phyloP scores from a whole-genome alignment of 129 eudicot species.

The Lactuca saligna region DNA sequence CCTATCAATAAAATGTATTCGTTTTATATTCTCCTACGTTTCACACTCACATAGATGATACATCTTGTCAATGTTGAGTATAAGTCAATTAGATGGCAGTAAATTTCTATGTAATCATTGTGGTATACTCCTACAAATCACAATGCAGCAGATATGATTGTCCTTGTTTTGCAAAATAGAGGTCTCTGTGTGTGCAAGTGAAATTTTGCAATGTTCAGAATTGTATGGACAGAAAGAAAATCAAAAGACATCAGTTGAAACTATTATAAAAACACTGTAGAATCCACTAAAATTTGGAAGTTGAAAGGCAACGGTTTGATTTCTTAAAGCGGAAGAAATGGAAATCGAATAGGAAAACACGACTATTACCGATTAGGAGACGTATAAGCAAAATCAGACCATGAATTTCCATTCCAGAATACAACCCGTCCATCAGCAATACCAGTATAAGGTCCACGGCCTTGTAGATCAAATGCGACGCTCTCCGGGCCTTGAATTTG shows the following conservation, averaged over 20 bases:
- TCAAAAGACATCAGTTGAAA: neutral
- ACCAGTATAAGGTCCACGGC: conserved; percentile 86
- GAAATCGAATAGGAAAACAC: conserved; percentile 4
- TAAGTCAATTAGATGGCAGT: neutral
- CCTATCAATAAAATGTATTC: no score
- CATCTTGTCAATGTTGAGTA: neutral
- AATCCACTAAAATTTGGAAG: neutral
- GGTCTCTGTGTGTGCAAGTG: neutral
- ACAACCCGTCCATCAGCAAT: conserved; percentile 84
- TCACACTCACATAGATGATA: neutral
- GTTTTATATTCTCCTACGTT: no score
- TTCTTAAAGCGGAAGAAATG: neutral
- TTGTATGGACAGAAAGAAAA: neutral
- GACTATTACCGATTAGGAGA: conserved; percentile 68
- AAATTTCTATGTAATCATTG: neutral
- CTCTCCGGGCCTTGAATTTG: conserved; percentile 93
- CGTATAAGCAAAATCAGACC: conserved; percentile 79
- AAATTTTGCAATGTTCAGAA: neutral
- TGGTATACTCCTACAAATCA: neutral
- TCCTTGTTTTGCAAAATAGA: neutral
- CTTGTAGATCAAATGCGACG: conserved; percentile 69
- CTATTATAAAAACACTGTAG: neutral
- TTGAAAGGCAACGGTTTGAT: neutral
- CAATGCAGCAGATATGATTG: neutral
- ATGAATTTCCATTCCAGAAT: conserved; percentile 71